Evolutionary conservation across 1,139 yeast genomes (phyloP), one percentile per base, ranked within the genome.

Genomic region (Taphrina populina): DNA sequence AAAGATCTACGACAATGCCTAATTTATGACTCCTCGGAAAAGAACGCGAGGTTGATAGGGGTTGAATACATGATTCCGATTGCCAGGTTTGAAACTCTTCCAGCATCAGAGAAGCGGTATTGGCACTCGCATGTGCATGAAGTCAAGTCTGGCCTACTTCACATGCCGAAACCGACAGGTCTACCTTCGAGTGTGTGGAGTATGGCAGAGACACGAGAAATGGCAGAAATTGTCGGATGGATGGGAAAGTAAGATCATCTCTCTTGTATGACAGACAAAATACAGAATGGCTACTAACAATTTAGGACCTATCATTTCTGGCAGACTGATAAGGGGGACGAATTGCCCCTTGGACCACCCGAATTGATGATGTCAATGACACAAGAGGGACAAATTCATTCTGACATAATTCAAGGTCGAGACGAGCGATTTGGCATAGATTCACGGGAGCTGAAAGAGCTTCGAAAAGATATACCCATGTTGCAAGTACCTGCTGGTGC

Each of bases 11-110:
- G 58, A 17, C 59, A 56, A 24, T 56, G 59, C 21, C 23, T 56
- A 11, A 43, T 56, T 26, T 56, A 56, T 26, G 59, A 56, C 27
- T 35, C 49, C 24, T 8, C 36, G 11, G 54, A 23, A 2, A 33
- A 30, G 20, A 19, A 43, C 17, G 59, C 59, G 20, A 45, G 49
- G 13, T 17, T 56, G 53, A 56, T 56, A 2, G 59, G 59, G 2
- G 58, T 56, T 6, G 59, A 56, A 23, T 56, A 56, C 33, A 56
- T 56, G 59, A 53, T 56, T n/a, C 54, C 59, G 4, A 33, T 34
- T 7, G 36, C 47, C 36, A 29, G 46, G 8, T 56, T 37, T 24
- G 36, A 36, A 23, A 45, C 36, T 10, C 23, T 56, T 20, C 54
- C 57, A 7, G 27, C 35, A 11, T 54, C 52, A 8, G 59, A 56